These are phyloP conservation scores for Colletotrichum spinosum DNA, from an alignment of 2,329 filamentous ascomycete species.

Conservation along the genomic window DNA sequence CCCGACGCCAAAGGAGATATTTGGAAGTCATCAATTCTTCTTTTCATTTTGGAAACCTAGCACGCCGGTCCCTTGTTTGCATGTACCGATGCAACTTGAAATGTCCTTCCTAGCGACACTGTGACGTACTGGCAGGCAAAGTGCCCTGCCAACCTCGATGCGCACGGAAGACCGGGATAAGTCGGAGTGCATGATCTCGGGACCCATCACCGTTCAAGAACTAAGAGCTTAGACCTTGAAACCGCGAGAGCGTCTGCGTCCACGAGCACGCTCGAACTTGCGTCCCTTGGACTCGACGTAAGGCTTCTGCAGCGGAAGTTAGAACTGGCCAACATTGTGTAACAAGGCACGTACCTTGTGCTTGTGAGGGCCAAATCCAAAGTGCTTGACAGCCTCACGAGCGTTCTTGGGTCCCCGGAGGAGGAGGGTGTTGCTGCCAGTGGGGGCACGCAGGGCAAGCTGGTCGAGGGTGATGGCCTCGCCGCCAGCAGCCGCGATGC, in stretches of 20 bases:
- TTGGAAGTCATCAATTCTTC: conserved; percentile 36
- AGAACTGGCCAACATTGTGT: conserved; percentile 42
- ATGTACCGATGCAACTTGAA: too few species aligned
- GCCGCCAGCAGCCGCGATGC: conserved; percentile 93
- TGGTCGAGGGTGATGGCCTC: conserved; percentile 97
- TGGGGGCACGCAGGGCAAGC: conserved; percentile 94
- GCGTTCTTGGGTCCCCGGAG: conserved; percentile 98
- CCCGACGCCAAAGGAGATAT: conserved; percentile 31
- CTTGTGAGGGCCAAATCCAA: conserved; percentile 97
- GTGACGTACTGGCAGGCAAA: conserved; percentile 36
- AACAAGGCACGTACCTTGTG: conserved; percentile 77
- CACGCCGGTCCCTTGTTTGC: conserved; percentile 51
- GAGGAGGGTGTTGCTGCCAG: conserved; percentile 95
- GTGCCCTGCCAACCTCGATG: conserved; percentile 46
- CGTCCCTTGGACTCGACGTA: conserved; percentile 98
- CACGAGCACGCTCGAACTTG: conserved; percentile 99
- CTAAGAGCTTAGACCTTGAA: conserved; percentile 93
- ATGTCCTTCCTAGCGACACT: too few species aligned
- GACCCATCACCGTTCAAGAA: conserved; percentile 3
- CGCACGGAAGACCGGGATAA: too few species aligned
- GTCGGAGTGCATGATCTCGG: conserved; percentile 3
- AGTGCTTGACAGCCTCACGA: conserved; percentile 98
- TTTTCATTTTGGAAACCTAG: conserved; percentile 51
- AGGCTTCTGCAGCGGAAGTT: conserved; percentile 77
- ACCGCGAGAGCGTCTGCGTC: conserved; percentile 96